Conservation (phyloP, 2,329 filamentous ascomycete species). For the Diaporthe amygdali region DNA sequence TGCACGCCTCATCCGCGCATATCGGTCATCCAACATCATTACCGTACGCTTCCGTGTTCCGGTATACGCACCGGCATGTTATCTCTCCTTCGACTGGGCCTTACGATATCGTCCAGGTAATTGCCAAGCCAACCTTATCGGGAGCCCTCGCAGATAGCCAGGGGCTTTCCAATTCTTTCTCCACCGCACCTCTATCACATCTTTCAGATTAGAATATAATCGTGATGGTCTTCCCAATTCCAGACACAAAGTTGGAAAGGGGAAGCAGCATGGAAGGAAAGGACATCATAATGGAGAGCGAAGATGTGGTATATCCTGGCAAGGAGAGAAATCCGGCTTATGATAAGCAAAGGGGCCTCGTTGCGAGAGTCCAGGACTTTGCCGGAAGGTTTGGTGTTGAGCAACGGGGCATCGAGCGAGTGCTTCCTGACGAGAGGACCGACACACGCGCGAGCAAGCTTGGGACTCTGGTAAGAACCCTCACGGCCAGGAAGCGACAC, state of each 20-base stretch:
- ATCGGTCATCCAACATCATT: not conserved
- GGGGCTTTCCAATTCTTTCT: not conserved
- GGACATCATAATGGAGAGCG: not conserved
- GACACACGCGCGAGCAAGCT: conserved; percentile 70
- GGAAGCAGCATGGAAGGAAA: conserved; percentile 13
- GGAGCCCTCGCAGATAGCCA: not conserved
- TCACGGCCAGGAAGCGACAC: conserved; percentile 8
- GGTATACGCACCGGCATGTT: not conserved
- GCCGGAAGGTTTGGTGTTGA: conserved; percentile 72
- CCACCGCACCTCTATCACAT: not conserved
- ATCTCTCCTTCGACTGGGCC: not conserved
- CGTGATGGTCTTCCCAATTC: not conserved
- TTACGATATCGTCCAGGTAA: not conserved
- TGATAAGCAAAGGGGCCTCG: conserved; percentile 28
- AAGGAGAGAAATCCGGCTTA: not conserved
- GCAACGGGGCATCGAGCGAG: conserved; percentile 77
- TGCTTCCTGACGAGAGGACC: conserved; percentile 71
- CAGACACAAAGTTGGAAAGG: not conserved
- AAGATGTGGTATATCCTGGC: not conserved
- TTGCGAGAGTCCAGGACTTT: conserved; percentile 59
- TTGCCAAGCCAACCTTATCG: conserved; percentile 4
- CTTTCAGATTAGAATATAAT: not conserved
- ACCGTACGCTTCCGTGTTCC: not conserved
- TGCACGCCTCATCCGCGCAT: not conserved
- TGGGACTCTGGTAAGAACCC: conserved; percentile 68